phyloP scores from a whole-genome alignment of 2,329 filamentous ascomycete genomes.

The Neurospora crassa region DNA sequence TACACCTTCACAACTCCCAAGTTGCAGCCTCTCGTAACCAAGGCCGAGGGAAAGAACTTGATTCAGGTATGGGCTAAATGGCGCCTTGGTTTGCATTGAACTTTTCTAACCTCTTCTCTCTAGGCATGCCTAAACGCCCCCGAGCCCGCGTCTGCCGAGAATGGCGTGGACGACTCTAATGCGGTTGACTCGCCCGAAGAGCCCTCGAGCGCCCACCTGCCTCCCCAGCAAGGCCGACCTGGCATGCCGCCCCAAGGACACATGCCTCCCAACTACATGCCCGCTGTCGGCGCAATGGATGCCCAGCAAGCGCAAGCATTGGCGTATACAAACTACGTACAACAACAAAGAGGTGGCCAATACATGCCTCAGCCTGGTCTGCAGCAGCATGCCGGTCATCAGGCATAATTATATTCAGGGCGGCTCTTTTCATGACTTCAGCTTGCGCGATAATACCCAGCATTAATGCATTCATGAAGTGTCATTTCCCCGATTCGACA shows the following conservation, averaged over 20 bases:
- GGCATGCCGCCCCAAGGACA: slow-evolving; percentile 54
- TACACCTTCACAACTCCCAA: slow-evolving; percentile 99
- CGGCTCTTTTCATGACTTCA: slow-evolving; percentile 22
- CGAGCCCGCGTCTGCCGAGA: slow-evolving; percentile 75
- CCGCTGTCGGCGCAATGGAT: slow-evolving; percentile 54
- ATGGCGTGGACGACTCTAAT: slow-evolving; percentile 66
- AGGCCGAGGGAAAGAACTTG: slow-evolving; percentile 97
- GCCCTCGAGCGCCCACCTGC: slow-evolving; percentile 65
- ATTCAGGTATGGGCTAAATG: slow-evolving; percentile 68
- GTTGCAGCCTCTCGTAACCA: slow-evolving; percentile 94
- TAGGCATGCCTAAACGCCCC: slow-evolving; percentile 95
- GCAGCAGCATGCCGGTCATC: slow-evolving; percentile 74
- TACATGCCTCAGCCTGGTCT: slow-evolving; percentile 78
- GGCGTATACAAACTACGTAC: slow-evolving; percentile 76
- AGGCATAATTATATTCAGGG: slow-evolving; percentile 44
- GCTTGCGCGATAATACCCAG: slow-evolving; percentile 46
- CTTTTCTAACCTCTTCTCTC: slow-evolving; percentile 20
- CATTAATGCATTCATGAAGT: slow-evolving; percentile 43
- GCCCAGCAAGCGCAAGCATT: slow-evolving; percentile 73
- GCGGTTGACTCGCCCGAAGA: slow-evolving; percentile 89
- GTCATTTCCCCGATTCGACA: slow-evolving; percentile 26
- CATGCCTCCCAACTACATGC: slow-evolving; percentile 55
- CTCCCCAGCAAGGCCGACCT: slow-evolving; percentile 51
- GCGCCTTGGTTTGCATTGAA: slow-evolving; percentile 5
- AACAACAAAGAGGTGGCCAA: slow-evolving; percentile 61